Conservation (phyloP, 1,284 basidiomycete species). For the Phaffia rhodozyma region DNA sequence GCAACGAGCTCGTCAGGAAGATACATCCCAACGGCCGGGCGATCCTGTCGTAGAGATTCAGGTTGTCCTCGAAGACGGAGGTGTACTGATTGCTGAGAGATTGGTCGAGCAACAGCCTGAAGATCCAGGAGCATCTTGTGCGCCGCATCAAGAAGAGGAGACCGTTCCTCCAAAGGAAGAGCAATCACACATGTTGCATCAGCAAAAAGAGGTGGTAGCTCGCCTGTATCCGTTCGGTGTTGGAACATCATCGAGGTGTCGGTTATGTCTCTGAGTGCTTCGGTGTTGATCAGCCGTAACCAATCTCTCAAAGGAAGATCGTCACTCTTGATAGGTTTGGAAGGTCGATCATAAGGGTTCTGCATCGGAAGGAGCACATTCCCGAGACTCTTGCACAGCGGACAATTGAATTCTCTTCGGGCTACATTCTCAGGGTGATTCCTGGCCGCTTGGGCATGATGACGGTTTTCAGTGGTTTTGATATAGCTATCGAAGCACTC, state of each 20-base stretch:
- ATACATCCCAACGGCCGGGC: constrained; percentile 44
- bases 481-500: constrained; percentile 89
- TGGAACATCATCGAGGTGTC: constrained; percentile 35
- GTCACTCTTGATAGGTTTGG: constrained; percentile 19
- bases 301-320: constrained; percentile 25
- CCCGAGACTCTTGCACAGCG: constrained; percentile 93
- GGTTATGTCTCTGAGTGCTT: constrained; percentile 29
- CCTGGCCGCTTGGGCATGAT: constrained; percentile 76
- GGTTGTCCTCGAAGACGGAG: constrained; percentile 26
- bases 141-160: constrained; percentile 6
- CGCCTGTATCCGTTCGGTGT: constrained; percentile 34
- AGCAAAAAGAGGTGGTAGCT: constrained; percentile 33
- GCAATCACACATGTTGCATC: constrained; percentile 27
- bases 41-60: constrained; percentile 14
- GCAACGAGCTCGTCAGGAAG: constrained; percentile 81
- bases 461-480: constrained; percentile 72
- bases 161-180: constrained; percentile 16
- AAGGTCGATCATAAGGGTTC: constrained; percentile 17
- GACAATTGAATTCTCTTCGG: constrained; percentile 90
- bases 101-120: constrained; percentile 27
- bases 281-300: constrained; percentile 32
- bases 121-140: constrained; percentile 30
- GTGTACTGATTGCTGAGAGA: constrained; percentile 33
- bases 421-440: constrained; percentile 91
- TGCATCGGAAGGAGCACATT: constrained; percentile 84